Evolutionary conservation across 352 stramenopile species (phyloP).

Genomic region (Saprolegnia diclina): DNA sequence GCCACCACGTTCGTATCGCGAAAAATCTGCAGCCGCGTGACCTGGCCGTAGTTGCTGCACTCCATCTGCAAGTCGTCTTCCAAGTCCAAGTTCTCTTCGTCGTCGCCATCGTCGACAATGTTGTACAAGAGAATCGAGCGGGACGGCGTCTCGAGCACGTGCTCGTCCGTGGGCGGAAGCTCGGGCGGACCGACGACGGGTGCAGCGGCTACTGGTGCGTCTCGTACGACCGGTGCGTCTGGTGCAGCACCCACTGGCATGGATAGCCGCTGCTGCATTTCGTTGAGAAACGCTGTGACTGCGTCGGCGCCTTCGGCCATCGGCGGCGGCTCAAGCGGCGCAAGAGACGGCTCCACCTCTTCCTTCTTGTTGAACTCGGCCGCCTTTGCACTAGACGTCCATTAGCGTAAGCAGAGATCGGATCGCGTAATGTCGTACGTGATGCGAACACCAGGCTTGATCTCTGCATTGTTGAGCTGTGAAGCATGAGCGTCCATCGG

Average conservation of each 20-base stretch:
- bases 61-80: conserved; percentile 72
- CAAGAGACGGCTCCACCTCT: background rate
- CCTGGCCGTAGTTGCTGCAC: conserved; percentile 57
- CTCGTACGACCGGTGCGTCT: background rate
- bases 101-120: conserved; percentile 50
- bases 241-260: background rate
- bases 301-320: background rate
- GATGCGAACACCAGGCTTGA: conserved; percentile 79
- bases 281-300: conserved; percentile 17
- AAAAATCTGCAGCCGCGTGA: conserved; percentile 43
- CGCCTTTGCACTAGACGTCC: conserved; percentile 35
- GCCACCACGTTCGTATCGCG: conserved; percentile 34
- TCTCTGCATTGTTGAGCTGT: conserved; percentile 72
- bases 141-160: conserved; percentile 41
- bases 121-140: conserved; percentile 55
- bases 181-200: background rate
- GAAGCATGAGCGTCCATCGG: background rate
- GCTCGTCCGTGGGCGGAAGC: background rate
- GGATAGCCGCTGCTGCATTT: conserved; percentile 5
- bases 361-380: conserved; percentile 45
- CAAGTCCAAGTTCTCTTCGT: conserved; percentile 54
- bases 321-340: background rate
- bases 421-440: conserved; percentile 39
- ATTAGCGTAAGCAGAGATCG: background rate
- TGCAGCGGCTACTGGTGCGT: background rate